Evolutionary conservation across 176 grass and related monocot species (phyloP).

Genomic region (Triticum timopheevii): DNA sequence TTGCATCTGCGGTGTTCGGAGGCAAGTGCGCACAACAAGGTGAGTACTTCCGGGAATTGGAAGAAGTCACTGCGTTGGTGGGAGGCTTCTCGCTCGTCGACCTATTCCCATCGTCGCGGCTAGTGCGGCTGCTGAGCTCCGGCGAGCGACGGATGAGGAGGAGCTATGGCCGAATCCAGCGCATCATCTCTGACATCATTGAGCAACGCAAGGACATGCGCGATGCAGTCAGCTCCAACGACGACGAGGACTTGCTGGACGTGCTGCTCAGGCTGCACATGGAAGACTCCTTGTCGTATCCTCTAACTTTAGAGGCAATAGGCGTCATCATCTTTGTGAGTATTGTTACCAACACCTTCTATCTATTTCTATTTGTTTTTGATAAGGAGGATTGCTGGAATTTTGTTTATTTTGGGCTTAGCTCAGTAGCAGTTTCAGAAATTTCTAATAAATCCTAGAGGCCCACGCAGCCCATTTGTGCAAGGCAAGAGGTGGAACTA

Average conservation of each 20-base stretch:
- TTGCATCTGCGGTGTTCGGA: too few relatives aligned
- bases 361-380: too few relatives aligned
- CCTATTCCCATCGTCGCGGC: conserved; percentile 28
- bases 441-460: too few relatives aligned
- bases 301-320: conserved; percentile 24
- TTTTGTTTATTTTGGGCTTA: too few relatives aligned
- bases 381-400: too few relatives aligned
- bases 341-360: neutral
- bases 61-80: neutral
- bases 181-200: too few relatives aligned
- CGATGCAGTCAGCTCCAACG: neutral
- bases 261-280: conserved; percentile 3
- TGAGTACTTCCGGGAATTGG: neutral
- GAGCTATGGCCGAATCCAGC: too few relatives aligned
- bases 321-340: conserved; percentile 21
- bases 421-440: too few relatives aligned
- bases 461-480: too few relatives aligned
- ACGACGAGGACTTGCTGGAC: neutral
- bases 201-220: neutral
- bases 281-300: neutral
- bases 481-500: too few relatives aligned
- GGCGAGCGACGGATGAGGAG: neutral
- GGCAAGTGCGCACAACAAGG: too few relatives aligned
- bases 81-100: neutral
- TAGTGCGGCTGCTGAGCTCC: conserved; percentile 1